Evolutionary conservation across 2,329 filamentous ascomycete genomes (phyloP), one percentile per base, ranked within the genome.

Genomic region (Ambrosiella cleistominuta): DNA sequence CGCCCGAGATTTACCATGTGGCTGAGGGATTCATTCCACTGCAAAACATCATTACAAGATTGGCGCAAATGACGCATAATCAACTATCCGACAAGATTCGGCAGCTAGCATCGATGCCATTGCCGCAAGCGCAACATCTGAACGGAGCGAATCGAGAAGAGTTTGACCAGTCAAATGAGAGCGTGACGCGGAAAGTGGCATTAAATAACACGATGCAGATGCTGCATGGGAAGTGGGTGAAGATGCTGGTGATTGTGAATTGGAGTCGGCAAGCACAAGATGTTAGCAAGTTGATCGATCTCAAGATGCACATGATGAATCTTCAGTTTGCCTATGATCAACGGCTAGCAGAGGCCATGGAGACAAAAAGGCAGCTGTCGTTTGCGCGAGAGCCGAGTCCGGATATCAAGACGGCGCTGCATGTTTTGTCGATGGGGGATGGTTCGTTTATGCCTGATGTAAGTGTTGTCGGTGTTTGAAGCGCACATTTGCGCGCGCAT

Each of bases 201-300:
- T 69, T 96, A 57, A 70, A 95, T 60, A 80, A 86, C 49, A 95
- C 93, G 71, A 82, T 86, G 7, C 84, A 91, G 67, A 79, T 82
- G 19, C 81, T 85, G 65, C 84, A 95, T 66, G 82, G 84, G 37
- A 88, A 88, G 71, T 97, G 94, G 75, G 88, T 95, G 68, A 97
- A 98, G 71, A 80, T 90, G 7, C 75, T 96, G 17, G 88, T 98
- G 19, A 83, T 98, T 52, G 82, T 86, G 1, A 85, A 93, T 70
- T 98, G 93, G 93, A 87, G 86, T 67, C 79, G 86, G 66, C 84
- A 86, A 68, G 82, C 85, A 39, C 77, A 81, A 44, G 81, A 86
- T 64, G 86, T 97, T 64, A 86, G 85, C 71, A 88, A 85, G 69
- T 76, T 97, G 61, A 94, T 97, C 63, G 90, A 97, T 66, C 72